Percentiles rank a stretch among this genome's conserved stretches.
These are phyloP conservation scores for Tagetes patula DNA, from an alignment of 129 eudicot genomes.

Conservation along the genomic window DNA sequence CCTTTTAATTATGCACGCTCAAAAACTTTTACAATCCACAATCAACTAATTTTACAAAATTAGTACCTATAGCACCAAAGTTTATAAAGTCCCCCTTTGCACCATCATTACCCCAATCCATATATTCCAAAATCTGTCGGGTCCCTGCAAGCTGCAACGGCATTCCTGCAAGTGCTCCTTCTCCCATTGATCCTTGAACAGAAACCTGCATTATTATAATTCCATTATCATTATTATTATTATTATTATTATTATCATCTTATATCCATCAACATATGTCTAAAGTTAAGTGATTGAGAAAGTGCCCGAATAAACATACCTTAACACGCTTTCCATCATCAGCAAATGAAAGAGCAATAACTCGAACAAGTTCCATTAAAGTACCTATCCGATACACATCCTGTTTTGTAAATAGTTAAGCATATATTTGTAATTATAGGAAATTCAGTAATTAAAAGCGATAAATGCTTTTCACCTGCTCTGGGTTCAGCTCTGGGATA, in stretches of 20 bases:
- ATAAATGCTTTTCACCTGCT: constrained; percentile 54
- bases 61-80: constrained; percentile 86
- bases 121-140: constrained; percentile 84
- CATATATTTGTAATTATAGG: constrained; percentile 24
- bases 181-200: constrained; percentile 99
- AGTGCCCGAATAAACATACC: constrained; percentile 41
- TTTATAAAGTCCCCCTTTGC: constrained; percentile 83
- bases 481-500: constrained; percentile 95
- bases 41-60: background rate
- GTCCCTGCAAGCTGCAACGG: constrained; percentile 99
- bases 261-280: background rate
- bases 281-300: background rate
- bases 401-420: constrained; percentile 46
- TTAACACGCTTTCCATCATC: constrained; percentile 98
- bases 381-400: constrained; percentile 99
- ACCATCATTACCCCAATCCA: constrained; percentile 99
- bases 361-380: constrained; percentile 93
- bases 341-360: constrained; percentile 83
- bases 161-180: constrained; percentile 95
- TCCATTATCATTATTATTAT: background rate
- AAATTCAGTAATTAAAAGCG: constrained; percentile 16
- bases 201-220: constrained; percentile 53
- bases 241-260: background rate
- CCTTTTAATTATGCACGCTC: background rate
- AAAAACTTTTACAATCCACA: constrained; percentile 2